phyloP scores from a whole-genome alignment of 805 yeast species.

The Zygosaccharomyces siamensis region DNA sequence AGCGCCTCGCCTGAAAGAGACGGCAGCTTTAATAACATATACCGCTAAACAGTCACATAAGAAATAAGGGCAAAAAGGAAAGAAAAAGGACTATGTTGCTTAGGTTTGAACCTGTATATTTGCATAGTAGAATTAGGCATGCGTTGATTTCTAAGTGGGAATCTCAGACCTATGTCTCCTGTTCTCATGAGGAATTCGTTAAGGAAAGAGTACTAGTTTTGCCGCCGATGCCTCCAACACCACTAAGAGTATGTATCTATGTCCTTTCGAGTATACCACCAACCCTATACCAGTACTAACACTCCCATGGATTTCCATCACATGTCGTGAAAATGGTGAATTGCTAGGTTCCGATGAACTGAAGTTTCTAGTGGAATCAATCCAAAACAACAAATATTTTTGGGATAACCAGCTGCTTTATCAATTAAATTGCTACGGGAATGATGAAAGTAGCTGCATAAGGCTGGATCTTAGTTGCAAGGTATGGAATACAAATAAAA shows the following conservation, averaged over 20 bases:
- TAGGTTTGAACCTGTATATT: constrained; percentile 7
- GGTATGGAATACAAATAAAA: constrained; percentile 15
- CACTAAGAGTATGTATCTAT: constrained; percentile 9
- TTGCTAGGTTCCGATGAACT: not conserved
- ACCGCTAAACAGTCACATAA: not conserved
- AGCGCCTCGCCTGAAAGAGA: not conserved
- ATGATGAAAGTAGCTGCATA: not conserved
- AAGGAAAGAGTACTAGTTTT: constrained; percentile 5
- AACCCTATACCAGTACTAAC: not conserved
- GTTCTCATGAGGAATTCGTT: not conserved
- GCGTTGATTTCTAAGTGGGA: constrained; percentile 8
- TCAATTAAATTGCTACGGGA: not conserved
- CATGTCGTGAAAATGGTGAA: not conserved
- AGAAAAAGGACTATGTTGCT: not conserved
- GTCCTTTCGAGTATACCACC: not conserved
- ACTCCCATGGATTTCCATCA: constrained; percentile 4
- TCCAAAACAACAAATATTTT: constrained; percentile 4
- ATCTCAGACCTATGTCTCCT: not conserved
- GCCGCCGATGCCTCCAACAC: constrained; percentile 16
- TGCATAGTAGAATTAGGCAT: constrained; percentile 1
- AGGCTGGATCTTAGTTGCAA: constrained; percentile 11
- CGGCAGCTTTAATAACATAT: not conserved
- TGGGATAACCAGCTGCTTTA: constrained; percentile 13
- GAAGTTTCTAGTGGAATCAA: not conserved
- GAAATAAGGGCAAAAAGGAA: not conserved